phyloP scores from a whole-genome alignment of 2,329 filamentous ascomycete genomes.

The Phaeosphaeriaceae sp. region DNA sequence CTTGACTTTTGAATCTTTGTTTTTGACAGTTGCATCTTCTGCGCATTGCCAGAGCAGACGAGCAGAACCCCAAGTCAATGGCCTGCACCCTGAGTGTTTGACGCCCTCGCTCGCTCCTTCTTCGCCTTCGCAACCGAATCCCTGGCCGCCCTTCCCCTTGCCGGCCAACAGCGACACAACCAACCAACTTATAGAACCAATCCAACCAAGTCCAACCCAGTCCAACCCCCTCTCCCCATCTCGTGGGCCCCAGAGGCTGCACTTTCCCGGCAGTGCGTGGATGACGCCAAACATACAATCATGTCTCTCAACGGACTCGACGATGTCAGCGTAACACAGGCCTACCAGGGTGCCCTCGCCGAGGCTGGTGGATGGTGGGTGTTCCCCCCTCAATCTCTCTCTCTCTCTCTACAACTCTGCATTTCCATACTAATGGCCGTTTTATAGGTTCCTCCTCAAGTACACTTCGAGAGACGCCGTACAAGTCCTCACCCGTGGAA shows the following conservation, averaged over 20 bases:
- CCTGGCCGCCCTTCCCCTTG: conserved; percentile 1
- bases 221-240: no score
- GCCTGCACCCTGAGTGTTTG: conserved; percentile 15
- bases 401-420: no score
- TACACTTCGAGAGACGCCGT: conserved; percentile 90
- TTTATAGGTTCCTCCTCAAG: conserved; percentile 85
- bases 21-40: no score
- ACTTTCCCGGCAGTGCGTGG: conserved; percentile 11
- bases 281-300: conserved; percentile 18
- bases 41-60: conserved; percentile 1
- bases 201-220: no score
- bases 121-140: neutral
- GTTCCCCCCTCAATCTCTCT: conserved; percentile 24
- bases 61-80: conserved; percentile 21
- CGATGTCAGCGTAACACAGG: conserved; percentile 78
- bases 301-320: conserved; percentile 99
- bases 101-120: conserved; percentile 7
- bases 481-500: conserved; percentile 76
- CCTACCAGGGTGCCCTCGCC: conserved; percentile 76
- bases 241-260: no score
- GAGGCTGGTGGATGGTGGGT: conserved; percentile 94
- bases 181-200: no score
- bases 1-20: neutral
- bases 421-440: conserved; percentile 28
- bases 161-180: conserved; percentile 11